phyloP scores from a whole-genome alignment of 495 filamentous ascomycete genomes.

The Parachaetomium inaequale region DNA sequence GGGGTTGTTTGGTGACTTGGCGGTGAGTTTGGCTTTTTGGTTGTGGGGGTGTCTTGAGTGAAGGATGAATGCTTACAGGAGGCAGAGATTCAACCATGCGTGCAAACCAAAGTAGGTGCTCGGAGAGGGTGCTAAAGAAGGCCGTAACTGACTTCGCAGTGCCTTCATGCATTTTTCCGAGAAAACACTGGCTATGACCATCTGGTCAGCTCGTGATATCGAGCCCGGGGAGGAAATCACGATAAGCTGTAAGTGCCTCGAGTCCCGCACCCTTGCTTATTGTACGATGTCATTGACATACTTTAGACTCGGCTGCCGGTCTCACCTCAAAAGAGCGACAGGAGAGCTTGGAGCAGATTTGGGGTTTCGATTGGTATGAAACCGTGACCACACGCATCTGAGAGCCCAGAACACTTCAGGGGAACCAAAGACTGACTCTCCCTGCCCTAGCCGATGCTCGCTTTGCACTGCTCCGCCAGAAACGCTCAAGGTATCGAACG shows the following conservation, averaged over 20 bases:
- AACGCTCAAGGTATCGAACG: constrained; percentile 25
- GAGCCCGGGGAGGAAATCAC: constrained; percentile 39
- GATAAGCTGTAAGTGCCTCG: constrained; percentile 33
- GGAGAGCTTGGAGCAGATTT: constrained; percentile 27
- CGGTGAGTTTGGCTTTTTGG: constrained; percentile 27
- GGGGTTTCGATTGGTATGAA: constrained; percentile 34
- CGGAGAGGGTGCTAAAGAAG: background rate
- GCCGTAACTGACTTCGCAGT: constrained; percentile 22
- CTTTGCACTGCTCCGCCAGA: constrained; percentile 26
- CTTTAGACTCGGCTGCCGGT: constrained; percentile 30
- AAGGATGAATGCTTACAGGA: background rate
- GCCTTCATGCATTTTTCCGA: constrained; percentile 36
- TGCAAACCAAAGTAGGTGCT: constrained; percentile 35
- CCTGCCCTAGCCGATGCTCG: constrained; percentile 23
- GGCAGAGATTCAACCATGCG: constrained; percentile 38
- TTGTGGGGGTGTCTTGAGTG: background rate
- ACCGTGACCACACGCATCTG: no score
- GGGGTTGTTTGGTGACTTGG: constrained; percentile 31
- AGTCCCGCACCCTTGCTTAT: background rate
- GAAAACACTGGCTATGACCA: constrained; percentile 31
- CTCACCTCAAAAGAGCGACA: constrained; percentile 29
- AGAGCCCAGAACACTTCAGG: background rate
- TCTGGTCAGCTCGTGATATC: constrained; percentile 36
- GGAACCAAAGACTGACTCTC: background rate
- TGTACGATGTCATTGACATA: background rate